Conservation (phyloP, 805 yeast genomes). For the Scheffersomyces coipomensis region DNA sequence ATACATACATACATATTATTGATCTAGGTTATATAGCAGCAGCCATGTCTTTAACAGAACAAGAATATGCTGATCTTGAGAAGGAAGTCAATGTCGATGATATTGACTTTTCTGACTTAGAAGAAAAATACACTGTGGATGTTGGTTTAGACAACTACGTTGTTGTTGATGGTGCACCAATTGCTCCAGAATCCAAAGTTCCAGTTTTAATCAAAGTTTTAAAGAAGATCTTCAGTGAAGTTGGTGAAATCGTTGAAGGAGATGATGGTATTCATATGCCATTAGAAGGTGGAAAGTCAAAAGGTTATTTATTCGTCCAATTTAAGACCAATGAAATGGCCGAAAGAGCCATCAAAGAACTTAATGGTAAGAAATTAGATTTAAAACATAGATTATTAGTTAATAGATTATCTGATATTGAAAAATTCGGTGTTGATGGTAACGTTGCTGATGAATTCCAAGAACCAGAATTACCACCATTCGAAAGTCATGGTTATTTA, state of each 20-base stretch:
- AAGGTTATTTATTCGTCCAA: conserved; percentile 86
- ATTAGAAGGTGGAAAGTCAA: conserved; percentile 70
- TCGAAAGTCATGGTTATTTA: conserved; percentile 75
- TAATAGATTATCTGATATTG: conserved; percentile 80
- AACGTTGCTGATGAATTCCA: conserved; percentile 58
- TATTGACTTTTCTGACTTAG: conserved; percentile 82
- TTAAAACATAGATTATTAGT: conserved; percentile 86
- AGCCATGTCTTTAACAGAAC: conserved; percentile 16
- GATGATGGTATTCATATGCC: conserved; percentile 81
- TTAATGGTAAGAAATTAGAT: conserved; percentile 89
- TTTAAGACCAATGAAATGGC: conserved; percentile 68
- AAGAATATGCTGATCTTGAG: conserved; percentile 30
- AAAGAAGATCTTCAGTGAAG: conserved; percentile 71
- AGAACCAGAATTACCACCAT: conserved; percentile 73
- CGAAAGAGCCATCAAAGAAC: conserved; percentile 71
- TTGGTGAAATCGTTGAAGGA: conserved; percentile 65
- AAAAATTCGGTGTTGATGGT: conserved; percentile 68
- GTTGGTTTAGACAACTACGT: conserved; percentile 71
- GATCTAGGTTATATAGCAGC: not conserved
- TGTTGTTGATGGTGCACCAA: conserved; percentile 93
- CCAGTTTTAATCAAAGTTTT: conserved; percentile 83
- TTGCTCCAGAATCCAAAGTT: conserved; percentile 87
- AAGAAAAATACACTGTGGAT: conserved; percentile 66
- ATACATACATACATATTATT: not conserved
- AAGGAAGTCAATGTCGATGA: conserved; percentile 44